Conservation (phyloP, 768 basidiomycete species). For the Gymnopilus junonius region DNA sequence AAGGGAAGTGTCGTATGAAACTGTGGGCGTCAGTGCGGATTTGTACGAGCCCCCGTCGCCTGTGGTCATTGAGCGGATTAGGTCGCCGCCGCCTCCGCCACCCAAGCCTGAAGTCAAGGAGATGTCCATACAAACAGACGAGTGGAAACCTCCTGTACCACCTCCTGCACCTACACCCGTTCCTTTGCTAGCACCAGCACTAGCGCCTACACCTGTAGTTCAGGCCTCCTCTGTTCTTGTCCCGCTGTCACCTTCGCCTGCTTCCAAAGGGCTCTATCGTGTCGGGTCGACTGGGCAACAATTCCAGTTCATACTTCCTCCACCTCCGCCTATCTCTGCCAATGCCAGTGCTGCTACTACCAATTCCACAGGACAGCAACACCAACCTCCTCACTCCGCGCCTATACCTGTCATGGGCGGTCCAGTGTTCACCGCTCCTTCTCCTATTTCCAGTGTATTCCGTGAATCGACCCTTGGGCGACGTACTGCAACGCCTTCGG, state of each 20-base stretch:
- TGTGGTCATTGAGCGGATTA: constrained; percentile 28
- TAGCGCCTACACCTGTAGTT: too few relatives aligned
- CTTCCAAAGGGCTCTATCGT: constrained; percentile 48
- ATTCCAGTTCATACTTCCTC: constrained; percentile 73
- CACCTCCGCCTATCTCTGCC: constrained; percentile 36
- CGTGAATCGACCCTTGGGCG: constrained; percentile 59
- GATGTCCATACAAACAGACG: constrained; percentile 81
- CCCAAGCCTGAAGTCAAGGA: constrained; percentile 74
- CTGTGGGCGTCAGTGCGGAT: constrained; percentile 45
- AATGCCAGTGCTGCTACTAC: not conserved
- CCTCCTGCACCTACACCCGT: constrained; percentile 6
- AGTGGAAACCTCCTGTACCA: constrained; percentile 57
- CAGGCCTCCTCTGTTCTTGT: not conserved
- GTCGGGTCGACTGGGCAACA: constrained; percentile 53
- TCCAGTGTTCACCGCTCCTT: constrained; percentile 36
- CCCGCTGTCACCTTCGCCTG: not conserved
- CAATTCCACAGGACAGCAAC: constrained; percentile 9
- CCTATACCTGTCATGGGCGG: constrained; percentile 20
- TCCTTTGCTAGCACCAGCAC: constrained; percentile 27
- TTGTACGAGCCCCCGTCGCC: constrained; percentile 42
- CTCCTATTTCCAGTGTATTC: constrained; percentile 45
- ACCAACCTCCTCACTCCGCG: constrained; percentile 21
- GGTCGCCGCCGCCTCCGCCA: constrained; percentile 1
- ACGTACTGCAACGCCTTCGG: constrained; percentile 57
- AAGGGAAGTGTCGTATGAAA: constrained; percentile 53